These are phyloP conservation scores for Piedraia hortae DNA, from an alignment of 2,329 filamentous ascomycete genomes.

Conservation along the genomic window DNA sequence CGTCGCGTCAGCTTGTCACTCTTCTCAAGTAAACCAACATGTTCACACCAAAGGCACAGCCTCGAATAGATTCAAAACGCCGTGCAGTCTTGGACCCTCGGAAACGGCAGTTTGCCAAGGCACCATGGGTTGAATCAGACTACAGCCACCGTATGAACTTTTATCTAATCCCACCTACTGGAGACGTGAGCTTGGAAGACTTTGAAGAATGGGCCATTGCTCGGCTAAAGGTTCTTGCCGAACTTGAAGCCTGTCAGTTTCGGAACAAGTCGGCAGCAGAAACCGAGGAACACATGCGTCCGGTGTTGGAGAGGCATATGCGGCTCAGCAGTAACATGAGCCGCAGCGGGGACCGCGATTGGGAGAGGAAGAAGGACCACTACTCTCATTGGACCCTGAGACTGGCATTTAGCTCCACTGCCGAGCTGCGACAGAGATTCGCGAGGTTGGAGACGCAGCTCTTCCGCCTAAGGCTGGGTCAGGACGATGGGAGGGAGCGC, in stretches of 20 bases:
- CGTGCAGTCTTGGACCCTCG: slow-evolving; percentile 51
- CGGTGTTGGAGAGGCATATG: slow-evolving; percentile 65
- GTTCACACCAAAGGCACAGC: slow-evolving; percentile 8
- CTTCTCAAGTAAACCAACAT: slow-evolving; percentile 6
- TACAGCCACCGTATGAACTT: slow-evolving; percentile 82
- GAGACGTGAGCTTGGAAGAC: slow-evolving; percentile 84
- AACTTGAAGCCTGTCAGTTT: slow-evolving; percentile 84
- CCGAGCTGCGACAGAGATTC: slow-evolving; percentile 71
- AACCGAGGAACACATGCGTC: slow-evolving; percentile 57
- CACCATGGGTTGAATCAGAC: slow-evolving; percentile 45
- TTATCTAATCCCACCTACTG: slow-evolving; percentile 64
- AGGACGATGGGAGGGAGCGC: slow-evolving; percentile 48
- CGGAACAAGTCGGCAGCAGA: slow-evolving; percentile 69
- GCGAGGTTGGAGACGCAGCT: slow-evolving; percentile 66
- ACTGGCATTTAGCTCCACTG: slow-evolving; percentile 71
- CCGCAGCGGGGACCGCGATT: slow-evolving; percentile 25
- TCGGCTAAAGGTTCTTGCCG: slow-evolving; percentile 57
- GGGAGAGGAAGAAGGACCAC: slow-evolving; percentile 74
- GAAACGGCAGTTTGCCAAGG: slow-evolving; percentile 62
- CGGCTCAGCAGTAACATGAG: slow-evolving; percentile 54
- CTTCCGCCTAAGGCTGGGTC: slow-evolving; percentile 55
- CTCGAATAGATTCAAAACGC: slow-evolving; percentile 35
- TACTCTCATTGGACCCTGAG: slow-evolving; percentile 94
- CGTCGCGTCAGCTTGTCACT: too few species aligned
- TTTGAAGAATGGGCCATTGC: slow-evolving; percentile 99